Percentiles rank a stretch among this genome's conserved stretches.
These are phyloP conservation scores for Diaporthe aspalathi DNA, from an alignment of 2,329 filamentous ascomycete species.

Conservation along the genomic window DNA sequence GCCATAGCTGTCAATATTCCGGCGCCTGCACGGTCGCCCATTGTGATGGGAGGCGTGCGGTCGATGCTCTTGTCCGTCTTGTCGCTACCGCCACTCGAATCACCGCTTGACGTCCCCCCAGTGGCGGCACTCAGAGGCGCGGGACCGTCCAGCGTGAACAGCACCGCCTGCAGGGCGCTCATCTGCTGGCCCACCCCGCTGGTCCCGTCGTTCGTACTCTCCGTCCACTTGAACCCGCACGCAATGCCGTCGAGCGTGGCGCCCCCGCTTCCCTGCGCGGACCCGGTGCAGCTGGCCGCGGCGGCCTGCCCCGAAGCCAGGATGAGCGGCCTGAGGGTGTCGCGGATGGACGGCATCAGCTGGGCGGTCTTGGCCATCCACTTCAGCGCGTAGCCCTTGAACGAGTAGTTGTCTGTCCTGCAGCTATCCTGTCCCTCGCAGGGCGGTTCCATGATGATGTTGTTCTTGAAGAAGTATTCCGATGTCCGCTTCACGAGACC, in stretches of 20 bases:
- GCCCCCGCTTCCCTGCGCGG: slow-evolving; percentile 68
- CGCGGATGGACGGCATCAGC: slow-evolving; percentile 67
- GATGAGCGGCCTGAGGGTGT: slow-evolving; percentile 67
- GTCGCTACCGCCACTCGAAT: slow-evolving; percentile 53
- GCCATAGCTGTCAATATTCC: slow-evolving; percentile 60
- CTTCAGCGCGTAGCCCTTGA: slow-evolving; percentile 76
- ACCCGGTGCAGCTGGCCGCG: slow-evolving; percentile 71
- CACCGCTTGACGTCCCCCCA: slow-evolving; percentile 62
- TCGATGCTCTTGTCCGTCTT: slow-evolving; percentile 44
- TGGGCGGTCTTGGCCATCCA: slow-evolving; percentile 72
- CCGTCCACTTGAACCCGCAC: slow-evolving; percentile 74
- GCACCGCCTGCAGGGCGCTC: slow-evolving; percentile 66
- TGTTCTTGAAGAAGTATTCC: slow-evolving; percentile 61
- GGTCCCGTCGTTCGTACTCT: slow-evolving; percentile 62
- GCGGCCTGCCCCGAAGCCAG: slow-evolving; percentile 68
- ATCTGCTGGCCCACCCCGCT: slow-evolving; percentile 70
- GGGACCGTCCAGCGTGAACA: slow-evolving; percentile 49
- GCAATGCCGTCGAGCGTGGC: slow-evolving; percentile 63
- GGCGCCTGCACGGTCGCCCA: slow-evolving; percentile 60
- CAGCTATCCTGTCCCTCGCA: slow-evolving; percentile 72
- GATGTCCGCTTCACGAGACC: slow-evolving; percentile 63
- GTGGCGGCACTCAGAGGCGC: slow-evolving; percentile 58
- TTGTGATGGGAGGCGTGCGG: slow-evolving; percentile 24
- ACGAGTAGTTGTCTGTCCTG: slow-evolving; percentile 77
- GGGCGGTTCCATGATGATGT: slow-evolving; percentile 72